phyloP scores from a whole-genome alignment of 139 green algal species.

The Micromonas pusilla region DNA sequence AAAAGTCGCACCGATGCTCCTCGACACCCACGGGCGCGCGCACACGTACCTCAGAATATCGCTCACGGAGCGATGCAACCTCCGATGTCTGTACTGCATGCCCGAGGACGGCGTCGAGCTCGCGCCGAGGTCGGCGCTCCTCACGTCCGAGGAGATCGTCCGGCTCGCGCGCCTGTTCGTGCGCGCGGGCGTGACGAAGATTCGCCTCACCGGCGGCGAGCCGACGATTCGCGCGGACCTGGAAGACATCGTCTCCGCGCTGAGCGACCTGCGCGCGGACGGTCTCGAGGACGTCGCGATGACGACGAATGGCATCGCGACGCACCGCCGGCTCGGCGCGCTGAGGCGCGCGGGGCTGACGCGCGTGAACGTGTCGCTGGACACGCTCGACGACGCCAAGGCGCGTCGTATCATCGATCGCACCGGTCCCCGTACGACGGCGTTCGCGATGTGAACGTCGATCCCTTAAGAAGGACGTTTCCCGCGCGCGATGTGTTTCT shows the following conservation, averaged over 20 bases:
- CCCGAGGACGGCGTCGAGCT: constrained; percentile 88
- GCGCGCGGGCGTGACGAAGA: constrained; percentile 75
- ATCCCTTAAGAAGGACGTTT: too few relatives aligned
- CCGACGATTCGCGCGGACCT: constrained; percentile 88
- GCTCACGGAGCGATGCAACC: constrained; percentile 97
- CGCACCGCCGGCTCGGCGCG: constrained; percentile 57
- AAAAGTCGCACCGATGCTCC: constrained; percentile 3
- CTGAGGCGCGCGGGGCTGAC: constrained; percentile 47
- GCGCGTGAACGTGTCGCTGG: constrained; percentile 87
- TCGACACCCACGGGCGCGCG: constrained; percentile 48
- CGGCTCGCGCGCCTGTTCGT: constrained; percentile 40
- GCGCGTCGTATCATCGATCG: constrained; percentile 86
- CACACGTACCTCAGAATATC: constrained; percentile 96
- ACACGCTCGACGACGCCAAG: constrained; percentile 76
- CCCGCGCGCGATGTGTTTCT: too few relatives aligned
- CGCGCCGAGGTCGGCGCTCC: constrained; percentile 55
- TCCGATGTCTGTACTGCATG: constrained; percentile 99
- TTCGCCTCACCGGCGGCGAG: constrained; percentile 93
- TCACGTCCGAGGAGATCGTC: constrained; percentile 62
- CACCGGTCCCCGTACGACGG: constrained; percentile 57
- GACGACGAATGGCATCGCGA: constrained; percentile 89
- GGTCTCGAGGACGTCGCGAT: constrained; percentile 71
- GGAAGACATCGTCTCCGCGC: constrained; percentile 48
- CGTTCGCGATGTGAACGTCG: too few relatives aligned
- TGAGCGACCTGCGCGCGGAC: constrained; percentile 48